phyloP scores from a whole-genome alignment of 2,329 filamentous ascomycete species.

The Cladophialophora carrionii region DNA sequence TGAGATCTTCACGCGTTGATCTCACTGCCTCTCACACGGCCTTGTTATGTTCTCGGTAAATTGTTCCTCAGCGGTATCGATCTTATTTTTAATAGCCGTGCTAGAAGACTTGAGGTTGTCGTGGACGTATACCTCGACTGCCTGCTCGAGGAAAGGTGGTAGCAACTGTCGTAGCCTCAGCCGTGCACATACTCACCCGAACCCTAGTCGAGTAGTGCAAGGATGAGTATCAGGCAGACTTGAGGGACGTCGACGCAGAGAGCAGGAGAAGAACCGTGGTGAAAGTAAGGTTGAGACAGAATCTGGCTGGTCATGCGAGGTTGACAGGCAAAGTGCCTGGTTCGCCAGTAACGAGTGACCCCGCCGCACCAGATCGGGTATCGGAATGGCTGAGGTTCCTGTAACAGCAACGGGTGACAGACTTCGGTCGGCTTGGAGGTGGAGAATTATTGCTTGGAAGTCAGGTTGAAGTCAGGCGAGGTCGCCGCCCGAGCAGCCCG shows the following conservation, averaged over 20 bases:
- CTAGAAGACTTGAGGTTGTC: background rate
- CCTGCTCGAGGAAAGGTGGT: background rate
- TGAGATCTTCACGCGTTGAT: background rate
- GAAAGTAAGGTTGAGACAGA: conserved; percentile 33
- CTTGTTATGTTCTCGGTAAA: background rate
- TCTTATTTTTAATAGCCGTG: background rate
- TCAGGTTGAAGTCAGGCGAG: background rate
- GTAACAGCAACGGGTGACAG: conserved; percentile 8
- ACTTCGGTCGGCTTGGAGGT: background rate
- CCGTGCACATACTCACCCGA: background rate
- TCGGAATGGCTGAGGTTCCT: background rate
- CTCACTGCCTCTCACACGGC: background rate
- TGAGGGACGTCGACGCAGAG: background rate
- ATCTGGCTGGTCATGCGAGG: conserved; percentile 30
- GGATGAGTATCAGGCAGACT: background rate
- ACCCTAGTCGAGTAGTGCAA: background rate
- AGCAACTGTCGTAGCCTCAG: background rate
- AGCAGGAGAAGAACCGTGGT: conserved; percentile 22
- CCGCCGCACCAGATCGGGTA: conserved; percentile 10
- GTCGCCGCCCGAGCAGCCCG: conserved; percentile 3
- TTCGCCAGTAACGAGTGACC: conserved; percentile 3
- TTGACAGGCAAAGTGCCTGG: conserved; percentile 23
- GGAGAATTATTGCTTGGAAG: conserved; percentile 1
- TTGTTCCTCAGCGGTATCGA: background rate
- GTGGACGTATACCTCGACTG: background rate